phyloP scores from a whole-genome alignment of 2,329 filamentous ascomycete species.

The Aspergillus ruber region DNA sequence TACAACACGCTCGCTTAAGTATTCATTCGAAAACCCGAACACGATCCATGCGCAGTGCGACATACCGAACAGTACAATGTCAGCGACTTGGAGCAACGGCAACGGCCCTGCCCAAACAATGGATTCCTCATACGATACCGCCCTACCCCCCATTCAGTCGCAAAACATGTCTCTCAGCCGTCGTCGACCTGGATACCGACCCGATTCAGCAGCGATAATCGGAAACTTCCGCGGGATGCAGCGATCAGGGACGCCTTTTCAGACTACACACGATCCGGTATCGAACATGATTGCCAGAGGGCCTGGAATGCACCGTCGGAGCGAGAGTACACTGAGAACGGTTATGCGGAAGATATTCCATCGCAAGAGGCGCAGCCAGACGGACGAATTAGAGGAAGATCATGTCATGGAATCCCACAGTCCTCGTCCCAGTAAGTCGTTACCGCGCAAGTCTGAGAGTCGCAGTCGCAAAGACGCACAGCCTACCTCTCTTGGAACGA shows the following conservation, averaged over 20 bases:
- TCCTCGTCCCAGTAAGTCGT: conserved; percentile 7
- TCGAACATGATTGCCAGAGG: conserved; percentile 17
- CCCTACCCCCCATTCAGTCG: conserved; percentile 25
- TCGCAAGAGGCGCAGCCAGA: conserved; percentile 30
- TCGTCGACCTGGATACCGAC: conserved; percentile 9
- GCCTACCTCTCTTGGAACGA: neutral
- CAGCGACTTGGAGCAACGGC: conserved; percentile 6
- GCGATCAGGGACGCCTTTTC: conserved; percentile 10
- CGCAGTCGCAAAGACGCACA: conserved; percentile 9
- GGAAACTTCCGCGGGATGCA: conserved; percentile 8
- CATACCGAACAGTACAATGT: conserved; percentile 4
- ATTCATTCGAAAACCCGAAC: too few species aligned
- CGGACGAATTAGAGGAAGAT: conserved; percentile 26
- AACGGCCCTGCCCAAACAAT: conserved; percentile 6
- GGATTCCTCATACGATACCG: conserved; percentile 16
- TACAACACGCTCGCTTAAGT: neutral
- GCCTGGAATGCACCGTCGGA: conserved; percentile 29
- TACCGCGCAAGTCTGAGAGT: conserved; percentile 9
- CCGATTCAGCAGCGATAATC: conserved; percentile 12
- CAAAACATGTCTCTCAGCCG: conserved; percentile 10
- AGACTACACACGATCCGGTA: conserved; percentile 16
- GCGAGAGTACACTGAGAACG: conserved; percentile 36
- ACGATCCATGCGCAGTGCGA: neutral
- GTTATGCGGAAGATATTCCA: conserved; percentile 42
- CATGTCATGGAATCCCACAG: conserved; percentile 10